phyloP scores from a whole-genome alignment of 2,329 filamentous ascomycete genomes.

The Microcyclosporella mali region DNA sequence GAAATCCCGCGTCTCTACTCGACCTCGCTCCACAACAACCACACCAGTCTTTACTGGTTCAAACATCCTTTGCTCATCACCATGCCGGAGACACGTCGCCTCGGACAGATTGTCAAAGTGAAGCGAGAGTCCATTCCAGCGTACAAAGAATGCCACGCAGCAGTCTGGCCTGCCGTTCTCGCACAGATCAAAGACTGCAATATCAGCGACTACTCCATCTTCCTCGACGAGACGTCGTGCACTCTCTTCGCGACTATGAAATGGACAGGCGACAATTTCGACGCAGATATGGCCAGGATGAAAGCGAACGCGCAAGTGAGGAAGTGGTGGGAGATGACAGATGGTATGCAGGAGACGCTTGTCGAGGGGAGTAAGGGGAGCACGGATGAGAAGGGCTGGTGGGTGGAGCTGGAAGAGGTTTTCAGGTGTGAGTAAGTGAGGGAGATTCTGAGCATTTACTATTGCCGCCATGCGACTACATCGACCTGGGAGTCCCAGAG shows the following conservation, averaged over 20 bases:
- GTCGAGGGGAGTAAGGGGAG: conserved; percentile 56
- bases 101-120: conserved; percentile 68
- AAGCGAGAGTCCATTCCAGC: conserved; percentile 59
- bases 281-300: conserved; percentile 71
- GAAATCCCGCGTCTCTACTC: not conserved
- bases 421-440: conserved; percentile 50
- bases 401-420: conserved; percentile 63
- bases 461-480: conserved; percentile 34
- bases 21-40: too few relatives aligned
- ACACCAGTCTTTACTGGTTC: not conserved
- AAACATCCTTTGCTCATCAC: not conserved
- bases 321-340: conserved; percentile 78
- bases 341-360: conserved; percentile 60
- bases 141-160: conserved; percentile 68
- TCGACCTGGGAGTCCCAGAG: conserved; percentile 33
- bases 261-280: conserved; percentile 67
- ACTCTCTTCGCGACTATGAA: conserved; percentile 72
- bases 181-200: conserved; percentile 70
- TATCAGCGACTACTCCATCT: conserved; percentile 70
- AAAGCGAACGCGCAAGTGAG: conserved; percentile 63
- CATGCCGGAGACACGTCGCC: conserved; percentile 40
- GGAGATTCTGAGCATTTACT: conserved; percentile 1
- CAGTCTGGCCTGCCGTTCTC: conserved; percentile 71
- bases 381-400: conserved; percentile 55
- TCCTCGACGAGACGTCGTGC: conserved; percentile 55